Evolutionary conservation across 1,284 basidiomycete species (phyloP).

Genomic region (Schizophyllum amplum): DNA sequence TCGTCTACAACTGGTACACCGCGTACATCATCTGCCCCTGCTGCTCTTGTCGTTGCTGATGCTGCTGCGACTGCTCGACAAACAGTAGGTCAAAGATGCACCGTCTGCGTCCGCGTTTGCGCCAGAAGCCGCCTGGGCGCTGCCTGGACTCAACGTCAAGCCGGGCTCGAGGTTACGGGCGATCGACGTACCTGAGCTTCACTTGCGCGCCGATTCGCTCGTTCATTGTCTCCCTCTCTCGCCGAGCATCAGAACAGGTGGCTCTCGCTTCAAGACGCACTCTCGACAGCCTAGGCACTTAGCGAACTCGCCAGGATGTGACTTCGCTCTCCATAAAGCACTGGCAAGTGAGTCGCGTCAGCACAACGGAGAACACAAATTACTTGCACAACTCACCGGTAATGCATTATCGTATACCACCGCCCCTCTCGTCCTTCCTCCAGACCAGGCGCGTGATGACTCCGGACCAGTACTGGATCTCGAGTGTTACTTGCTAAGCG

Average conservation of each 20-base stretch:
- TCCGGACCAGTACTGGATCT: constrained; percentile 99
- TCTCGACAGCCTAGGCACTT: constrained; percentile 95
- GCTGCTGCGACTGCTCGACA: background rate
- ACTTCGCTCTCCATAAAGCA: constrained; percentile 94
- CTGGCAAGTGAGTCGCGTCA: constrained; percentile 29
- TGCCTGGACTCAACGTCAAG: background rate
- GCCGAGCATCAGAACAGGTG: constrained; percentile 87
- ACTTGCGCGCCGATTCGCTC: background rate
- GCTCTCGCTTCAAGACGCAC: constrained; percentile 94
- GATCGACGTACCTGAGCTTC: too few species aligned
- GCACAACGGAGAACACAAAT: constrained; percentile 5
- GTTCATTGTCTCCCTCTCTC: constrained; percentile 62
- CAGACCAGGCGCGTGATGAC: constrained; percentile 99
- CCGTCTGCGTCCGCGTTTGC: background rate
- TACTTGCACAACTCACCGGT: constrained; percentile 69
- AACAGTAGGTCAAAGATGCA: background rate
- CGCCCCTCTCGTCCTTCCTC: constrained; percentile 88
- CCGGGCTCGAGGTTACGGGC: background rate
- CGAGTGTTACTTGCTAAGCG: constrained; percentile 75
- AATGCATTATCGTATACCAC: constrained; percentile 95
- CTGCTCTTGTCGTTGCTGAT: background rate
- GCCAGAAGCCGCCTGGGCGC: too few species aligned
- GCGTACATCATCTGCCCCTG: background rate
- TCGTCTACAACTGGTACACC: background rate
- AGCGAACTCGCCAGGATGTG: constrained; percentile 90